Base-by-base conservation (phyloP, 176 grass and related monocot species). In the Triticum turgidum region DNA sequence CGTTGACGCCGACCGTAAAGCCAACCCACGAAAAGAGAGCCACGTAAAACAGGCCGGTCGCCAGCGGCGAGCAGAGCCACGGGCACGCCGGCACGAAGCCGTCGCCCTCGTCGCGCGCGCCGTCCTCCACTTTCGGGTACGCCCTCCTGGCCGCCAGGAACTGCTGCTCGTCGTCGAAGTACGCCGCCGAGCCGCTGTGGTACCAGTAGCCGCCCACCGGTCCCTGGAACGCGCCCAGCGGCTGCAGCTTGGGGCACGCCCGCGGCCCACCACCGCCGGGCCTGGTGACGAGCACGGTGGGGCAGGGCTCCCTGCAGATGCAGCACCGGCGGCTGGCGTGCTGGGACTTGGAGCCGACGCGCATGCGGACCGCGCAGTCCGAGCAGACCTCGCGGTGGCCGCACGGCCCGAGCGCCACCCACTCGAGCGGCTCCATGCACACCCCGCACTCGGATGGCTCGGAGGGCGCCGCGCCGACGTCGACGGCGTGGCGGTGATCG, bases 401-500 rank as follows among this genome's bases (percentile, higher is more conserved):
- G 64, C 84, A 86, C 6, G 5, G 64, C 32, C 47, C 15, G 45
- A 79, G 11, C 33, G 44, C 64, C 34, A 69, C 22, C 75, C 76
- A 86, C 65, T 79, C 76, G 34, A 70, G n/a, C 0, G 47, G 9
- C 65, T 79, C 84, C 47, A n/a, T 30, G 64, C 84, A 86, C 84
- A 70, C 74, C 41, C 12, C 61, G 70, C 82, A 84, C 12, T 67
- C 65, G 0, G 30, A 17, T 1, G 13, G 38, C 52, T 33, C 65
- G 14, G 6, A 7, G 32, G 30, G 20, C 35, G 7, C 21, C n/a
- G 9, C 59, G 34, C 7, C 77, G 52, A 17, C 33, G 56, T 22
- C 54, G 56, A 61, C 33, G 77, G 1, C 27, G 74, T 77, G 74
- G 74, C 21, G 1, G n/a, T 3, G 61, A 25, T 63, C 7, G 21